These are phyloP conservation scores for Spiraea crenata DNA, from an alignment of 331 rosid species.

Conservation along the genomic window DNA sequence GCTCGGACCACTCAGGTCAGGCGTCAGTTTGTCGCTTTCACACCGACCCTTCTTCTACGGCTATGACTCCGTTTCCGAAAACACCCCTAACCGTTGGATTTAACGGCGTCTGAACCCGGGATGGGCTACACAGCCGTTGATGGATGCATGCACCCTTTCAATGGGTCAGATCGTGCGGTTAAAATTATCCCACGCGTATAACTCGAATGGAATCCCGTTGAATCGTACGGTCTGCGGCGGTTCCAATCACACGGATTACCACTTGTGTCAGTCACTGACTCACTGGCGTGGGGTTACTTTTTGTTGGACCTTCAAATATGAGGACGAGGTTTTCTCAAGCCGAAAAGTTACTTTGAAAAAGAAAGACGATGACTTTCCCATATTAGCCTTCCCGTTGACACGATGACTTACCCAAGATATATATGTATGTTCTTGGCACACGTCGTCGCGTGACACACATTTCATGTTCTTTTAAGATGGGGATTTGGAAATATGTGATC, in stretches of 20 bases:
- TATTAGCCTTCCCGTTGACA: too few species aligned
- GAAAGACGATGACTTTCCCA: not conserved
- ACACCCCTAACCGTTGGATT: not conserved
- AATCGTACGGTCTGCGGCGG: too few species aligned
- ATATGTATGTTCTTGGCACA: too few species aligned
- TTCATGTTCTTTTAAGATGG: too few species aligned
- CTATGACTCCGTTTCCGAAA: not conserved
- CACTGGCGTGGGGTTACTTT: not conserved
- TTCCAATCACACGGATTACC: not conserved
- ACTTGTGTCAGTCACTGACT: not conserved
- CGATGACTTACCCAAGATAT: too few species aligned
- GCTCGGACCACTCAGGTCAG: not conserved
- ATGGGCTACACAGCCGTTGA: not conserved
- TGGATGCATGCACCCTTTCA: not conserved
- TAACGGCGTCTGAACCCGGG: not conserved
- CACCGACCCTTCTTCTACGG: not conserved
- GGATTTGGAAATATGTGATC: too few species aligned
- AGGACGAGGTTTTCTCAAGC: not conserved
- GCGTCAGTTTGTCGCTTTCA: not conserved
- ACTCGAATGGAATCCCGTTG: not conserved
- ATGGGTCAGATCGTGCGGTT: not conserved
- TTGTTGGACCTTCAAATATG: not conserved
- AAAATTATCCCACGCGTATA: not conserved
- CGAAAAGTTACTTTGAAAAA: not conserved
- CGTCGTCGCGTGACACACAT: too few species aligned